phyloP scores from a whole-genome alignment of 352 stramenopile genomes.

The Phytopythium aichiense region DNA sequence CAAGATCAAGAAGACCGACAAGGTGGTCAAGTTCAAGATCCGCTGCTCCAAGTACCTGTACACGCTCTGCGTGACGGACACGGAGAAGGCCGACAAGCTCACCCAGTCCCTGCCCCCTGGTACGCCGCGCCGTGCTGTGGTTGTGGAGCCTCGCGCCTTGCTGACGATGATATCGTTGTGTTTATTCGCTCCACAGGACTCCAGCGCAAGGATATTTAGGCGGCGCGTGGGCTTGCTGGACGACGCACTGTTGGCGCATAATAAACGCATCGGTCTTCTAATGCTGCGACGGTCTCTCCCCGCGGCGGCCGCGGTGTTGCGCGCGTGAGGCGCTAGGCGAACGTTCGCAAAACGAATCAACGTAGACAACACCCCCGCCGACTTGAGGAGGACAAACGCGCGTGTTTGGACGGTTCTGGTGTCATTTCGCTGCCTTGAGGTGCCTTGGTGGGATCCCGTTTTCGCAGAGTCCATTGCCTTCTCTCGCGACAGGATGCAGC shows the following conservation, averaged over 20 bases:
- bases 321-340: background rate
- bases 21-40: slow-evolving; percentile 99
- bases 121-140: slow-evolving; percentile 19
- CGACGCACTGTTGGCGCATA: slow-evolving; percentile 32
- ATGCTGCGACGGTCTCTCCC: slow-evolving; percentile 12
- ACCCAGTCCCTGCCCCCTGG: slow-evolving; percentile 98
- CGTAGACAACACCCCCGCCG: slow-evolving; percentile 6
- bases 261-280: slow-evolving; percentile 81
- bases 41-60: slow-evolving; percentile 99
- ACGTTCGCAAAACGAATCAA: slow-evolving; percentile 5
- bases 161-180: background rate
- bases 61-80: slow-evolving; percentile 97
- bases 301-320: slow-evolving; percentile 2
- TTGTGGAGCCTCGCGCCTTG: background rate
- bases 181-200: slow-evolving; percentile 42
- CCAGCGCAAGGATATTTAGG: slow-evolving; percentile 91
- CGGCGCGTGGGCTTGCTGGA: slow-evolving; percentile 15
- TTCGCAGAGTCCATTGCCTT: background rate
- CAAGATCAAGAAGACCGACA: slow-evolving; percentile 98
- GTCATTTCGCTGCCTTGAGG: background rate
- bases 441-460: background rate
- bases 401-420: background rate
- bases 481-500: background rate
- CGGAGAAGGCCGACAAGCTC: slow-evolving; percentile 99
- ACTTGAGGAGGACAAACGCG: slow-evolving; percentile 6